Evolutionary conservation across 1,139 yeast genomes (phyloP).

Genomic region (Saccharomyces pastorianus): DNA sequence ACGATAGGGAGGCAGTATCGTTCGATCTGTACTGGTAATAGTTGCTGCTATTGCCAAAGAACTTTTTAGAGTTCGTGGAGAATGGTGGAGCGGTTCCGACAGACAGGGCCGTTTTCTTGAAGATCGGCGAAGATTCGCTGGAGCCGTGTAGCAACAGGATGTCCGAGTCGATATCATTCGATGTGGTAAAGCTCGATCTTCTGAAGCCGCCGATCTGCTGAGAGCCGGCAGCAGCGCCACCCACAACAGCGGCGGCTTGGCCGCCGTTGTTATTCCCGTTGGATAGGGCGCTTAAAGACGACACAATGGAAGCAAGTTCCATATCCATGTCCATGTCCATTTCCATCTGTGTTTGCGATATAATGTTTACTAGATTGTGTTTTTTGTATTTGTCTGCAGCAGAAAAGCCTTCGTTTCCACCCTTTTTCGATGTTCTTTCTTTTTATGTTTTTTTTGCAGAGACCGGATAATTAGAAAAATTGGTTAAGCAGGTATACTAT

Average conservation of each 20-base stretch:
- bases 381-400: background rate
- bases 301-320: constrained; percentile 31
- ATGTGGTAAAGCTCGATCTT: constrained; percentile 23
- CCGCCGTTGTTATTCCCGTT: constrained; percentile 9
- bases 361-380: no score
- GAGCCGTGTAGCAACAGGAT: constrained; percentile 8
- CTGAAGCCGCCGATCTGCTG: constrained; percentile 27
- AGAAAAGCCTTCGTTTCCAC: background rate
- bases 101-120: constrained; percentile 16
- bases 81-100: constrained; percentile 22
- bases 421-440: constrained; percentile 1
- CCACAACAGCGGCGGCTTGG: background rate
- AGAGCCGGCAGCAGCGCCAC: background rate
- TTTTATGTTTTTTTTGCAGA: background rate
- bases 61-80: background rate
- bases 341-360: background rate
- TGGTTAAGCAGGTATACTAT: background rate
- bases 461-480: background rate
- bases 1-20: background rate
- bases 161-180: constrained; percentile 24
- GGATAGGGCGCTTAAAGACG: constrained; percentile 30
- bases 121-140: constrained; percentile 1
- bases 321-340: constrained; percentile 19
- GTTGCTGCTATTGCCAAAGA: background rate
- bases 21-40: constrained; percentile 2